These are phyloP conservation scores for Myxozyma melibiosi DNA, from an alignment of 805 yeast species.

Conservation along the genomic window DNA sequence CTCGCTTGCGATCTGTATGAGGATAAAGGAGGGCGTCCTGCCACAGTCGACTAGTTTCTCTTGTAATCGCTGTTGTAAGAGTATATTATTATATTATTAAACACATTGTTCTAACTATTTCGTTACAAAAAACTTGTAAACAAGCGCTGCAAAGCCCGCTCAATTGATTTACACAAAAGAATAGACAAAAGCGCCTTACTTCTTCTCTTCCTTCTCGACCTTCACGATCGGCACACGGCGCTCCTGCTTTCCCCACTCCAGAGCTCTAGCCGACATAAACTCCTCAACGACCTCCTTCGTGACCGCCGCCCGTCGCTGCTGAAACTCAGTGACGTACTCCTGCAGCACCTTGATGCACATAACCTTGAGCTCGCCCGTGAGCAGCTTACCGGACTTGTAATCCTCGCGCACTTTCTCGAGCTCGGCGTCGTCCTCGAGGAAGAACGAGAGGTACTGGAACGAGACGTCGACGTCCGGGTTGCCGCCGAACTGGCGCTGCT, in stretches of 20 bases:
- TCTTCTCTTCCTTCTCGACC: slow-evolving; percentile 2
- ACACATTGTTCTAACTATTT: too few species aligned
- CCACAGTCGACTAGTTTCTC: too few species aligned
- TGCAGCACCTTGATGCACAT: slow-evolving; percentile 79
- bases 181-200: too few species aligned
- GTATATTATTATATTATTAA: too few species aligned
- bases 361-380: slow-evolving; percentile 93
- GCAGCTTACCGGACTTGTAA: slow-evolving; percentile 76
- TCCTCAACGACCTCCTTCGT: slow-evolving; percentile 60
- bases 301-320: slow-evolving; percentile 69
- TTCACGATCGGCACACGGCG: slow-evolving; percentile 36
- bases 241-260: slow-evolving; percentile 72
- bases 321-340: slow-evolving; percentile 78
- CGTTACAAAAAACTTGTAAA: too few species aligned
- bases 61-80: too few species aligned
- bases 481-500: slow-evolving; percentile 88
- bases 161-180: too few species aligned
- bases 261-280: slow-evolving; percentile 76
- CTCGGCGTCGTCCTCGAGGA: slow-evolving; percentile 83
- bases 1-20: too few species aligned
- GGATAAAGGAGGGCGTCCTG: too few species aligned
- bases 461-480: slow-evolving; percentile 95
- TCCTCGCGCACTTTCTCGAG: slow-evolving; percentile 61
- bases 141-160: too few species aligned
- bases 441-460: slow-evolving; percentile 87